Percentiles rank a stretch among this genome's conserved stretches.
phyloP scores from a whole-genome alignment of 805 yeast species.

The Ogataea thermomethanolica region DNA sequence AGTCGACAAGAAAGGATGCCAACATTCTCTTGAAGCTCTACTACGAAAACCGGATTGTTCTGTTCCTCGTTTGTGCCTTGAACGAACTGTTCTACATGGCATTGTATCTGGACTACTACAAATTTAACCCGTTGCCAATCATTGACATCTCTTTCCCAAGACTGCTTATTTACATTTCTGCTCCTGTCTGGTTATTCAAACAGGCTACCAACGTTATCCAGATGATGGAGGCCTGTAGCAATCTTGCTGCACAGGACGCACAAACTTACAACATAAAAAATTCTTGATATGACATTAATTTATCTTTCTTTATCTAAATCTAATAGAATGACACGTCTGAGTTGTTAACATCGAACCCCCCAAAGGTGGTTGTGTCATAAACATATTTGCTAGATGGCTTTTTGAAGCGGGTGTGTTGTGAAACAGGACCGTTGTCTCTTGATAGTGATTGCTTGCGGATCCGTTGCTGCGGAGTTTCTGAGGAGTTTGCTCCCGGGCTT shows the following conservation, averaged over 20 bases:
- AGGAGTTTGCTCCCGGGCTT: background rate
- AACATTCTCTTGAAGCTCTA: constrained; percentile 76
- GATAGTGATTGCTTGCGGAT: constrained; percentile 13
- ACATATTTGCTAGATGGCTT: constrained; percentile 22
- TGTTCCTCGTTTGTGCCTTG: constrained; percentile 86
- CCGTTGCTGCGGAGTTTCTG: constrained; percentile 2
- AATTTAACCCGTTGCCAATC: constrained; percentile 40
- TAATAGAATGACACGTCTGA: constrained; percentile 20
- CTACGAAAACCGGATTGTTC: constrained; percentile 78
- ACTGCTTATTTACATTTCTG: constrained; percentile 46
- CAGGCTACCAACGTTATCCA: constrained; percentile 89
- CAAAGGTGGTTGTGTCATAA: constrained; percentile 14
- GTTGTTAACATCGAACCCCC: constrained; percentile 17
- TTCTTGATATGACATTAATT: background rate
- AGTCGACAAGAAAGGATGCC: constrained; percentile 67
- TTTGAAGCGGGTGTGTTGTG: constrained; percentile 10
- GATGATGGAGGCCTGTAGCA: constrained; percentile 76
- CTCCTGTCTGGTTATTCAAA: constrained; percentile 88
- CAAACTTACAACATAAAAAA: constrained; percentile 39
- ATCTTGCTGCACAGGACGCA: constrained; percentile 76
- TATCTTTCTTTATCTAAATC: background rate
- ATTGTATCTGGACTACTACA: constrained; percentile 71
- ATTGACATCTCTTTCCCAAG: constrained; percentile 31
- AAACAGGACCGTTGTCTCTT: constrained; percentile 5
- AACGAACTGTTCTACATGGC: constrained; percentile 94